Conservation (phyloP, 148 eudicot genomes). For the Suaeda aralocaspica region DNA sequence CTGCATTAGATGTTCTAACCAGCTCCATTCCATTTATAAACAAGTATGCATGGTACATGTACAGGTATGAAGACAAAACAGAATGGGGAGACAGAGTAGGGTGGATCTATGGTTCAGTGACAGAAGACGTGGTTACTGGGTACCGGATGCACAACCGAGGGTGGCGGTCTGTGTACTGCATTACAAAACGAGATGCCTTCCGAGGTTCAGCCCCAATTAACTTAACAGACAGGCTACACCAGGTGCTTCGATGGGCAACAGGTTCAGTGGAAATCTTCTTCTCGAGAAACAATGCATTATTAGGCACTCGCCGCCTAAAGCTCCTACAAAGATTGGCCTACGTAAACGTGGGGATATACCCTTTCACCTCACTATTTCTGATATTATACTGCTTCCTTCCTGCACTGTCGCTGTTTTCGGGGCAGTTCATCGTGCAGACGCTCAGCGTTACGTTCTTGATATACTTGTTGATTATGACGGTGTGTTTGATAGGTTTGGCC, state of each 20-base stretch:
- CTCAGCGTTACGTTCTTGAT: conserved; percentile 50
- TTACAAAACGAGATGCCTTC: conserved; percentile 86
- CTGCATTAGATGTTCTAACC: too few species aligned
- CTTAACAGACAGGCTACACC: conserved; percentile 86
- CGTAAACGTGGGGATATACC: conserved; percentile 79
- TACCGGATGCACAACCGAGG: conserved; percentile 96
- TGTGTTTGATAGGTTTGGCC: conserved; percentile 63
- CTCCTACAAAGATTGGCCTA: conserved; percentile 81
- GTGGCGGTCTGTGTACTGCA: conserved; percentile 90
- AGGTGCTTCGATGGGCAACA: conserved; percentile 94
- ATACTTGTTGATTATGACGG: conserved; percentile 53
- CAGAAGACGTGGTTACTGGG: conserved; percentile 92
- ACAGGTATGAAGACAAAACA: conserved; percentile 91
- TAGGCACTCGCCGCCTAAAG: conserved; percentile 44
- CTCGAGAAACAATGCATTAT: conserved; percentile 73
- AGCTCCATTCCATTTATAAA: too few species aligned
- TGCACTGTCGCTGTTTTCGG: conserved; percentile 79
- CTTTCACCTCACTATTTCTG: conserved; percentile 77
- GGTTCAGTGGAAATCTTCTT: conserved; percentile 93
- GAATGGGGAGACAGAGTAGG: conserved; percentile 97
- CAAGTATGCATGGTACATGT: too few species aligned
- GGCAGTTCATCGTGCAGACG: conserved; percentile 73
- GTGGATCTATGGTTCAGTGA: conserved; percentile 95
- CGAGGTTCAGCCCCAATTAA: conserved; percentile 91
- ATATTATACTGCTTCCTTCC: conserved; percentile 91